phyloP scores from a whole-genome alignment of 768 basidiomycete genomes.

The Auriscalpium vulgare region DNA sequence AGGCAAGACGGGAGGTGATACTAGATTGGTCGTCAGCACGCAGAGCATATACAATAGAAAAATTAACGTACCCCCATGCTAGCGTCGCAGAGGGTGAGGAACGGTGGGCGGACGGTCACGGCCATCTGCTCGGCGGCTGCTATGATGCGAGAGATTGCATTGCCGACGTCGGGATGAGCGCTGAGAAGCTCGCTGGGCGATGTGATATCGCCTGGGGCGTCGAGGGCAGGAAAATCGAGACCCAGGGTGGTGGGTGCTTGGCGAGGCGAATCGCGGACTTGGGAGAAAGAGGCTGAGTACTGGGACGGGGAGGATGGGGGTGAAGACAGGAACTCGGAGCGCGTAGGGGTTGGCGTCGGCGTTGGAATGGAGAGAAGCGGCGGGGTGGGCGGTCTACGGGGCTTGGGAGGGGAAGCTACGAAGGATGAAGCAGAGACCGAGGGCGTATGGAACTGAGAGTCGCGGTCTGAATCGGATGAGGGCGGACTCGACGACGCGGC shows the following conservation, averaged over 20 bases:
- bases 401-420: constrained; percentile 1
- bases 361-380: constrained; percentile 10
- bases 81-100: constrained; percentile 67
- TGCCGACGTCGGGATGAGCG: constrained; percentile 48
- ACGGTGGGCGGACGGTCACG: constrained; percentile 58
- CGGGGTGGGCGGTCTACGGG: constrained; percentile 11
- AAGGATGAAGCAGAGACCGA: not conserved
- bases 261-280: not conserved
- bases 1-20: constrained; percentile 72
- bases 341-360: not conserved
- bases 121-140: constrained; percentile 64
- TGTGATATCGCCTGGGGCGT: constrained; percentile 19
- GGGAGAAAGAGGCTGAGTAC: constrained; percentile 8
- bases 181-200: constrained; percentile 49
- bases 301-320: constrained; percentile 9
- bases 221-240: constrained; percentile 22
- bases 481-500: not conserved
- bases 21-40: constrained; percentile 24
- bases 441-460: not conserved
- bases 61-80: constrained; percentile 40
- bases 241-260: not conserved
- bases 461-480: not conserved
- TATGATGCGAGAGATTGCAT: constrained; percentile 56
- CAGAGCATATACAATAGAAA: not conserved
- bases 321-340: not conserved